phyloP scores from a whole-genome alignment of 768 basidiomycete genomes.

The Lanmaoa pseudosensibilis region DNA sequence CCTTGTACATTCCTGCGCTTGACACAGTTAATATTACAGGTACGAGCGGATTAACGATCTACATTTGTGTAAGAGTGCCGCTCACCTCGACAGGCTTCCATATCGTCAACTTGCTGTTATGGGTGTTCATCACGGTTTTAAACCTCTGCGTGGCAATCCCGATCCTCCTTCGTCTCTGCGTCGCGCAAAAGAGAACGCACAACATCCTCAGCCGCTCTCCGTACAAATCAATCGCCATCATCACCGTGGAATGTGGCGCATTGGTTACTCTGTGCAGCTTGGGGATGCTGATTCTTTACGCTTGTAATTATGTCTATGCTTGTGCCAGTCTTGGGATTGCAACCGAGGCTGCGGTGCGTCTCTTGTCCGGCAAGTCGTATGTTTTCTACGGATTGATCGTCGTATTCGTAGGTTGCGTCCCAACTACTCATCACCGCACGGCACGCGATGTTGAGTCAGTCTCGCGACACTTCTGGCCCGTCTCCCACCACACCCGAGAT shows the following conservation, averaged over 20 bases:
- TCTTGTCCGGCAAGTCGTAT: background rate
- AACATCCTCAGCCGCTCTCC: slow-evolving; percentile 2
- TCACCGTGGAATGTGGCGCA: slow-evolving; percentile 22
- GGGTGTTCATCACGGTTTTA: slow-evolving; percentile 13
- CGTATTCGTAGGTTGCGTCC: slow-evolving; percentile 5
- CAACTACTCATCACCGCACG: slow-evolving; percentile 20
- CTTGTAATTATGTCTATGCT: background rate
- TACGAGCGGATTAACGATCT: background rate
- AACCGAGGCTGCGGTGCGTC: slow-evolving; percentile 20
- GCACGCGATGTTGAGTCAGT: slow-evolving; percentile 4
- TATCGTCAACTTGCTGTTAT: slow-evolving; percentile 3
- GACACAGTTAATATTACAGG: slow-evolving; percentile 14
- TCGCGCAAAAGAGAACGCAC: slow-evolving; percentile 8
- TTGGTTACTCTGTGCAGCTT: slow-evolving; percentile 7
- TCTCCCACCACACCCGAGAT: background rate
- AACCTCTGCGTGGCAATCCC: slow-evolving; percentile 16
- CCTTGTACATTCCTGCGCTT: background rate
- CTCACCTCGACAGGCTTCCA: background rate
- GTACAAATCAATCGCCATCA: slow-evolving; percentile 13
- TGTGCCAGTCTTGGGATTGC: slow-evolving; percentile 8
- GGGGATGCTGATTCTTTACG: slow-evolving; percentile 13
- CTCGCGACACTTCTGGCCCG: background rate
- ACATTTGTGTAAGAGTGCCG: background rate
- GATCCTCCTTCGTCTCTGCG: slow-evolving; percentile 18
- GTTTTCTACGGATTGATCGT: background rate